Evolutionary conservation across 108 stramenopile species (phyloP).

Genomic region (Schizochytrium sp.): DNA sequence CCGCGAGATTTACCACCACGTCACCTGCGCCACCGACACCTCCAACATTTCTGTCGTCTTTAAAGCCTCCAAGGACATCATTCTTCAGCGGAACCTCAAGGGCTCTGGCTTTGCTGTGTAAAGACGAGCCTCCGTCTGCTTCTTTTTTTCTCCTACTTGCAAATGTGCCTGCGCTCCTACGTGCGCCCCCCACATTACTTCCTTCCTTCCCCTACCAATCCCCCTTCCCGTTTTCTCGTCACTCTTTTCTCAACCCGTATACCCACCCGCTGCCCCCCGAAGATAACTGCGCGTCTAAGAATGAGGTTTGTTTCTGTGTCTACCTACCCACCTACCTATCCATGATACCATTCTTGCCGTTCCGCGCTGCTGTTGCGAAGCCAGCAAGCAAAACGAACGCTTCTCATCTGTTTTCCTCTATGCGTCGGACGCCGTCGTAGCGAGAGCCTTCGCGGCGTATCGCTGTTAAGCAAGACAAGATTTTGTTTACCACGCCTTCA

Average conservation of each 20-base stretch:
- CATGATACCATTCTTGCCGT: background rate
- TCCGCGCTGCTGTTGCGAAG: background rate
- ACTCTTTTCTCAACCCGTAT: background rate
- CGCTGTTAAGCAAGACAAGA: too few relatives aligned
- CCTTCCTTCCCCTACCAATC: background rate
- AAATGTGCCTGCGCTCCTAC: background rate
- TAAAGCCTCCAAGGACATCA: slow-evolving; percentile 67
- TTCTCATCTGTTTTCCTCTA: too few relatives aligned
- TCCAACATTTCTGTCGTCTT: slow-evolving; percentile 62
- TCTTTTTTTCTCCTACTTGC: background rate
- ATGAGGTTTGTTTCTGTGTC: background rate
- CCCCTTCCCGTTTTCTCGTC: background rate
- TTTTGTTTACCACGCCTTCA: too few relatives aligned
- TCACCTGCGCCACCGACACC: slow-evolving; percentile 63
- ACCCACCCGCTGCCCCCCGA: background rate
- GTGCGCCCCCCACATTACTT: background rate
- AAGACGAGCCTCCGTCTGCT: background rate
- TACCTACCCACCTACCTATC: background rate
- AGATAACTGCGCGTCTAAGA: too few relatives aligned
- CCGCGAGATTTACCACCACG: slow-evolving; percentile 53
- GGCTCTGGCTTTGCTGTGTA: slow-evolving; percentile 38
- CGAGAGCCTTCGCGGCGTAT: too few relatives aligned
- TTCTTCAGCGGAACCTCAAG: slow-evolving; percentile 55
- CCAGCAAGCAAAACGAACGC: background rate
- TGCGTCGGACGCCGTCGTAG: too few relatives aligned